These are phyloP conservation scores for Mitragyna speciosa DNA, from an alignment of 257 asterid genomes.

Conservation along the genomic window DNA sequence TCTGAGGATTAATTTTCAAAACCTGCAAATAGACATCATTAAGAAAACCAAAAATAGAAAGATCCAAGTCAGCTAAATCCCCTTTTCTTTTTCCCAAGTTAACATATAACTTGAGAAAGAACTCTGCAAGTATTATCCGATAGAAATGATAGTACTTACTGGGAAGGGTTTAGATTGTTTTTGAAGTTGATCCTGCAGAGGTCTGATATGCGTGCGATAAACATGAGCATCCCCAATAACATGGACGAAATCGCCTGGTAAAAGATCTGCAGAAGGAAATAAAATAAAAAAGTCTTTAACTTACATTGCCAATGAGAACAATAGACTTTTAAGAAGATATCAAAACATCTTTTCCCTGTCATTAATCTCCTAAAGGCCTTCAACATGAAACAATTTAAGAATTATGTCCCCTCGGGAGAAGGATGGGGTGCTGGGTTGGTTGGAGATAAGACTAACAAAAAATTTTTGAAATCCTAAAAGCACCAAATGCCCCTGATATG, in stretches of 20 bases:
- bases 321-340: neutral
- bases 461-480: neutral
- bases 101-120: neutral
- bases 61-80: neutral
- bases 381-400: neutral
- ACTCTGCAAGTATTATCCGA: neutral
- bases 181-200: conserved; percentile 86
- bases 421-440: neutral
- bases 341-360: neutral
- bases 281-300: neutral
- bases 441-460: neutral
- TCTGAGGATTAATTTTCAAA: conserved; percentile 66
- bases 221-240: conserved; percentile 94
- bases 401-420: neutral
- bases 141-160: conserved; percentile 37
- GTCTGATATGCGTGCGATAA: conserved; percentile 66
- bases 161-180: conserved; percentile 89
- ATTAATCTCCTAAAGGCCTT: neutral
- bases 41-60: neutral
- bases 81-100: neutral
- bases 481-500: neutral
- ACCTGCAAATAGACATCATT: conserved; percentile 37
- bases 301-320: neutral
- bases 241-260: conserved; percentile 86
- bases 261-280: conserved; percentile 50